phyloP scores from a whole-genome alignment of 164 flowering plant species.

The Piper betle region DNA sequence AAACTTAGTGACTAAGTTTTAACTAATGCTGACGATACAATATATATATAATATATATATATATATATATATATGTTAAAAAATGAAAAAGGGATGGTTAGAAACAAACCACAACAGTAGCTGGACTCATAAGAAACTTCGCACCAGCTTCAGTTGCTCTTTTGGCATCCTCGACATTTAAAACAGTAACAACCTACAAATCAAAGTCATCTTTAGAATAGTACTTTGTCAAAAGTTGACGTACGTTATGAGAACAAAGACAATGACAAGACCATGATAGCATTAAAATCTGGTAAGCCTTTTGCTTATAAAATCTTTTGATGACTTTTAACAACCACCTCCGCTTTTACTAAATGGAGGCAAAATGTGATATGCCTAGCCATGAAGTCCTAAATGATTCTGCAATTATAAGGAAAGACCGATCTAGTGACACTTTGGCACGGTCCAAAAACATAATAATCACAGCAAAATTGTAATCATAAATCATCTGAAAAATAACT shows the following conservation, averaged over 20 bases:
- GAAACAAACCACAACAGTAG: slow-evolving; percentile 38
- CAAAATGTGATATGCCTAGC: neutral
- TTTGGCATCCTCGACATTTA: slow-evolving; percentile 42
- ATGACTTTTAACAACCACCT: neutral
- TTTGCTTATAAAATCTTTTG: neutral
- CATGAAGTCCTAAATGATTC: too few species aligned
- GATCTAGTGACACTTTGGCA: too few species aligned
- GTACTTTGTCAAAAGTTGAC: too few species aligned
- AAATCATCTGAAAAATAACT: too few species aligned
- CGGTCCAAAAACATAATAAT: too few species aligned
- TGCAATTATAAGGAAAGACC: too few species aligned
- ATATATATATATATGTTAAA: neutral
- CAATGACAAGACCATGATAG: too few species aligned
- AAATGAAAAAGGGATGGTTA: neutral
- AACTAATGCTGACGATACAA: too few species aligned
- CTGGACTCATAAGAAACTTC: slow-evolving; percentile 83
- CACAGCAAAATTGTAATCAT: too few species aligned
- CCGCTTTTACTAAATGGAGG: neutral
- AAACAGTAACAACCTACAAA: slow-evolving; percentile 68
- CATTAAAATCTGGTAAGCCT: neutral
- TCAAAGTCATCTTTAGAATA: neutral
- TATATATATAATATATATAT: too few species aligned
- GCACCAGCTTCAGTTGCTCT: slow-evolving; percentile 56
- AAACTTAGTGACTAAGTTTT: too few species aligned
- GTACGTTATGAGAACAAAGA: too few species aligned